A percentile compares a stretch with the other conserved stretches of the same genome.
Conservation (phyloP, 169 alveolate species). For the Plasmodium billcollinsi region DNA sequence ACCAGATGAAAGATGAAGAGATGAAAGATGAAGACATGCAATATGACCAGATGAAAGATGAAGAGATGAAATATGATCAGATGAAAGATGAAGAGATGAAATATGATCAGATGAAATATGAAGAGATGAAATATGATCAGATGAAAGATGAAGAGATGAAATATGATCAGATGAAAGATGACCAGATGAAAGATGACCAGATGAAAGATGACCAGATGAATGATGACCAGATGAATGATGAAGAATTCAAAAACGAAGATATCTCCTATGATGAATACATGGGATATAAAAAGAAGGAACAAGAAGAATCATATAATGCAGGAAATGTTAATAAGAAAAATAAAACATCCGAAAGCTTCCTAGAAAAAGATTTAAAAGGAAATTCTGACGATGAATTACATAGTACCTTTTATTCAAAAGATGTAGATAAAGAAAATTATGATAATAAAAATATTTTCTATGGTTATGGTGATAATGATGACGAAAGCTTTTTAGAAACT, state of each 20-base stretch:
- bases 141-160: neutral
- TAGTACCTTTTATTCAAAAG: slow-evolving; percentile 13
- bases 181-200: neutral
- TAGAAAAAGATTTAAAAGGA: slow-evolving; percentile 4
- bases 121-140: neutral
- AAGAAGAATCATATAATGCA: neutral
- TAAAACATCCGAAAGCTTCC: slow-evolving; percentile 24
- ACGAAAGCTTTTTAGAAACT: slow-evolving; percentile 30
- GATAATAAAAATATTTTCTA: slow-evolving; percentile 4
- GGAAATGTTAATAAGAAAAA: neutral
- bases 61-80: neutral
- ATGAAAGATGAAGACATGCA: neutral
- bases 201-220: neutral
- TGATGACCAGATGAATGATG: neutral
- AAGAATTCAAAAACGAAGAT: slow-evolving; percentile 11
- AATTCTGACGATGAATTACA: slow-evolving; percentile 1
- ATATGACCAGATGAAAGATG: slow-evolving; percentile 1
- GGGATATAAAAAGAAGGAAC: neutral
- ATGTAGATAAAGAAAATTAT: slow-evolving; percentile 9
- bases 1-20: neutral
- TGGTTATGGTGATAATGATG: neutral
- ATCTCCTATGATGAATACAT: neutral
- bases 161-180: slow-evolving; percentile 16
- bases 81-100: neutral
- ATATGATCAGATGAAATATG: neutral